Base-by-base conservation (phyloP, 2,329 filamentous ascomycete species). In the Aotearoamyces nothofagi region DNA sequence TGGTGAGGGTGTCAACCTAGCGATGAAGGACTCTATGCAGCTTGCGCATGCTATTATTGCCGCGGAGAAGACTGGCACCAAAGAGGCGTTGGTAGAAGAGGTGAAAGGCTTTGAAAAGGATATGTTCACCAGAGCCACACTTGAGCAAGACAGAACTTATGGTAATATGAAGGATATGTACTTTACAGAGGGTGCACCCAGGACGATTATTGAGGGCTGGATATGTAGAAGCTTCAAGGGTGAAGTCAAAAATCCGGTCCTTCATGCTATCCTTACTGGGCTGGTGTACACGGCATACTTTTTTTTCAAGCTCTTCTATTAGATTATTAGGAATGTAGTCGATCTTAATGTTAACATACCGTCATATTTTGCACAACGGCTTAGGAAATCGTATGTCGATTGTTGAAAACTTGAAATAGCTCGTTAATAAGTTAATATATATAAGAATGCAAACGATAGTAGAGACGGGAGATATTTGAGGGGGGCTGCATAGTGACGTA, bases 1-100 rank as follows among this genome's bases (percentile, higher is more conserved):
- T 0, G 61, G 62, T 2, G 60, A 60, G 22, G 61, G 45, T 3
- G 49, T 48, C 1, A 57, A 55, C 32, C 42, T 42, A 37, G 43
- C 36, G 2, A 40, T 60, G 38, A 32, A 45, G 4, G 58, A 61
- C 35, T 54, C 49, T 2, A 44, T 54, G 26, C 52, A 56, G 20
- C 41, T 61, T 1, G 49, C 53, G 2, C 55, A 51, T 20, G 8
- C 7, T 20, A 20, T 20, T n/a, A 20, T 20, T 8, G 19, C 19
- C 7, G 7, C 19, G 7, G n/a, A 8, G 8, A 20, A 20, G 7
- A 7, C 7, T 7, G 19, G 19, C 7, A 20, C 7, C 8, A 20
- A 20, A 20, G 19, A 20, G n/a, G 19, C 7, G 19, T 8, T 20
- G 7, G 7, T 20, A n/a, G 19, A 20, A 7, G 19, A n/a, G 19